Conservation (phyloP, 257 asterid species). For the Salvia splendens region DNA sequence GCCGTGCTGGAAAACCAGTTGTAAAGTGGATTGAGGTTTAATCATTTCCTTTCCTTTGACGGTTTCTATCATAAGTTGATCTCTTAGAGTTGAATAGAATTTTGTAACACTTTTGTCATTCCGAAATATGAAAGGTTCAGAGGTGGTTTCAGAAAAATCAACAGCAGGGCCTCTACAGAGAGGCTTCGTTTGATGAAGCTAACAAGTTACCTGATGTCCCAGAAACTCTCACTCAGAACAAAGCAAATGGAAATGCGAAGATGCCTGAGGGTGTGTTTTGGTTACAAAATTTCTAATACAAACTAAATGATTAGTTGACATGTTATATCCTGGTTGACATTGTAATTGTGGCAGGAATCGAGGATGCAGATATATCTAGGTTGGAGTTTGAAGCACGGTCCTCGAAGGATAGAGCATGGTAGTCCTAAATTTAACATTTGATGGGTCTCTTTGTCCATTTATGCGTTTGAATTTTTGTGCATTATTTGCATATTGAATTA, state of each 20-base stretch:
- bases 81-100: constrained; percentile 23
- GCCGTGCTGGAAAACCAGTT: constrained; percentile 85
- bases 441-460: not conserved
- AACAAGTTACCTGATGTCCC: constrained; percentile 32
- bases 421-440: constrained; percentile 30
- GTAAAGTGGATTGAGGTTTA: constrained; percentile 85
- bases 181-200: constrained; percentile 38
- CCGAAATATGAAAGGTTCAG: constrained; percentile 53
- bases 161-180: constrained; percentile 35
- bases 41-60: constrained; percentile 14
- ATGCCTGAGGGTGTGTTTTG: constrained; percentile 42
- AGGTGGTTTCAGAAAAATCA: constrained; percentile 70
- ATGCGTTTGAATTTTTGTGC: constrained; percentile 7
- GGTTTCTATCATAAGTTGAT: constrained; percentile 12
- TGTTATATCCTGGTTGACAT: constrained; percentile 22
- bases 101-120: constrained; percentile 20
- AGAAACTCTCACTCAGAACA: constrained; percentile 34
- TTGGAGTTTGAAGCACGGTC: constrained; percentile 89
- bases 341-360: constrained; percentile 48
- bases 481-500: not conserved
- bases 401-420: constrained; percentile 86
- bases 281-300: constrained; percentile 7
- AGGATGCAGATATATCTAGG: constrained; percentile 44
- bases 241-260: constrained; percentile 35
- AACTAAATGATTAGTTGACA: not conserved